These are phyloP conservation scores for Verruconis gallopava DNA, from an alignment of 2,329 filamentous ascomycete genomes.

Conservation along the genomic window DNA sequence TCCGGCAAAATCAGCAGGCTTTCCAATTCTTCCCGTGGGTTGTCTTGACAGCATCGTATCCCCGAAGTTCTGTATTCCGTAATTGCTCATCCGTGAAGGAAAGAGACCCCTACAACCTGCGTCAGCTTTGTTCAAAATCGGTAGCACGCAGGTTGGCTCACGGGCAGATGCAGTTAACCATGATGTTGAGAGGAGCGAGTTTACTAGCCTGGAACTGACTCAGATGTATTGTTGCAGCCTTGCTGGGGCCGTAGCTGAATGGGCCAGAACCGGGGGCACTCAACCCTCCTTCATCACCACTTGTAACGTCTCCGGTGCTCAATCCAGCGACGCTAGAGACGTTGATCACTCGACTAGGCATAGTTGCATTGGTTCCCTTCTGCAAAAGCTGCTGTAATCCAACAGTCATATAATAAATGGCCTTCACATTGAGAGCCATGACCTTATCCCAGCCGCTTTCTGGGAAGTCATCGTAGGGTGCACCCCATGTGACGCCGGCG, in stretches of 20 bases:
- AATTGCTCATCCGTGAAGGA: conserved; percentile 41
- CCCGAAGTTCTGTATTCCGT: conserved; percentile 36
- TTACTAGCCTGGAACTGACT: conserved; percentile 40
- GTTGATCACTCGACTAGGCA: conserved; percentile 38
- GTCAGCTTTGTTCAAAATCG: background rate
- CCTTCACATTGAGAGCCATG: conserved; percentile 42
- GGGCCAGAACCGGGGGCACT: conserved; percentile 39
- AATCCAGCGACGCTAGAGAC: conserved; percentile 37
- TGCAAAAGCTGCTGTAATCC: conserved; percentile 35
- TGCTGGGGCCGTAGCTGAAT: conserved; percentile 40
- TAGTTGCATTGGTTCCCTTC: conserved; percentile 30
- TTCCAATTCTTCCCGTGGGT: conserved; percentile 35
- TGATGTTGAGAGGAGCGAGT: conserved; percentile 38
- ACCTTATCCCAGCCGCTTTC: conserved; percentile 45
- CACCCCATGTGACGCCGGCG: conserved; percentile 41
- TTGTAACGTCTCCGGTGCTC: conserved; percentile 32
- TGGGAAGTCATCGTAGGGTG: conserved; percentile 44
- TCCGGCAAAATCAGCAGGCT: conserved; percentile 35
- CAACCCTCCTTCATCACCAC: conserved; percentile 35
- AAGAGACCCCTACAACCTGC: conserved; percentile 26
- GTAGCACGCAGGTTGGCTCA: background rate
- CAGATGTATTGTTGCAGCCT: conserved; percentile 41
- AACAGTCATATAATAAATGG: conserved; percentile 35
- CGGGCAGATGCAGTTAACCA: conserved; percentile 33
- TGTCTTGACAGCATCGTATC: conserved; percentile 34